Conservation (phyloP, 1,139 yeast species). For the Yamadazyma jaroonii region DNA sequence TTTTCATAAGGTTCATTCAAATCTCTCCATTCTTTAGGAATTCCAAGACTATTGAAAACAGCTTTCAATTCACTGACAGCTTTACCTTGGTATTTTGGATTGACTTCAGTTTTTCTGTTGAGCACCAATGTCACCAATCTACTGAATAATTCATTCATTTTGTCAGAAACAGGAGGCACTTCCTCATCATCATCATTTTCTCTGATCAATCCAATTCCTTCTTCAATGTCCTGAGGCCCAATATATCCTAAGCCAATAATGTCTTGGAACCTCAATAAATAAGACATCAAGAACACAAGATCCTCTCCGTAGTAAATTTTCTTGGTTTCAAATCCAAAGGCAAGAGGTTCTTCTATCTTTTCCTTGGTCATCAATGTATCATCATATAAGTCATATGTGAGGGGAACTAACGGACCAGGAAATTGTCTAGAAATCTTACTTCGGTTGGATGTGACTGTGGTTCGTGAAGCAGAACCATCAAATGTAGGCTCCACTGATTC, state of each 20-base stretch:
- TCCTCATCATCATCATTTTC: constrained; percentile 10
- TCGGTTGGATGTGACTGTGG: constrained; percentile 30
- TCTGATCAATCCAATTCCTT: constrained; percentile 39
- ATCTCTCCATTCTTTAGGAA: constrained; percentile 49
- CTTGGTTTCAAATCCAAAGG: constrained; percentile 27
- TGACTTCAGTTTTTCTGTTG: constrained; percentile 39
- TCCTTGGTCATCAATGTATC: constrained; percentile 25
- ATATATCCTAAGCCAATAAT: constrained; percentile 28
- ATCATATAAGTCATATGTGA: constrained; percentile 39
- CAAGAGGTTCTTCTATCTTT: constrained; percentile 18
- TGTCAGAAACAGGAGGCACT: constrained; percentile 22
- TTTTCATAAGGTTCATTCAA: constrained; percentile 13
- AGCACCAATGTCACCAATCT: constrained; percentile 36
- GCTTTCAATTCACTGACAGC: constrained; percentile 44
- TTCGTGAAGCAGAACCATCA: constrained; percentile 18
- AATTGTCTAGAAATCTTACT: constrained; percentile 32
- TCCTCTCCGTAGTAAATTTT: constrained; percentile 45
- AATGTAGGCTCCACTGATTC: neutral
- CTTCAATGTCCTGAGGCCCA: constrained; percentile 50
- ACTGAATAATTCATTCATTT: constrained; percentile 36
- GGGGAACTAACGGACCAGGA: constrained; percentile 40
- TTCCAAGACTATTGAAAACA: constrained; percentile 30
- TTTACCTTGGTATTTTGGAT: constrained; percentile 15
- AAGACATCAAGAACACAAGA: constrained; percentile 40
- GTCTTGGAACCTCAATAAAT: constrained; percentile 40